Evolutionary conservation across 1,284 basidiomycete species (phyloP).

Genomic region (Fomitopsis betulina): DNA sequence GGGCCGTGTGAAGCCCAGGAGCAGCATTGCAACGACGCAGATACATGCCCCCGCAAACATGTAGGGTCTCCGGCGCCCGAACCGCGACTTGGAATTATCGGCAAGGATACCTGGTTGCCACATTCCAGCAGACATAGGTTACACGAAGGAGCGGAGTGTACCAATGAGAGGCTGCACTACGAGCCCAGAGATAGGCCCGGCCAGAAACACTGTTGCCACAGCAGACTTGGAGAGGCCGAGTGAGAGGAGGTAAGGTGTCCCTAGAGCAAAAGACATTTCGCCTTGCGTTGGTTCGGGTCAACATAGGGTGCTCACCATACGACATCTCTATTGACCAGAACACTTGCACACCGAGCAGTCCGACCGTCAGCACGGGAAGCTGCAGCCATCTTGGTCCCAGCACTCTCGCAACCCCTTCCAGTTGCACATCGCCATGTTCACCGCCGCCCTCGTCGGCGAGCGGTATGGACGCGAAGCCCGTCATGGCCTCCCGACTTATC

Average conservation of each 20-base stretch:
- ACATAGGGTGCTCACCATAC: constrained; percentile 53
- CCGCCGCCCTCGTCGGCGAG: constrained; percentile 32
- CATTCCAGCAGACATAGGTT: background rate
- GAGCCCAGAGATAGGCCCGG: constrained; percentile 89
- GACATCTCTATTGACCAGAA: constrained; percentile 93
- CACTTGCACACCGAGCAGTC: constrained; percentile 78
- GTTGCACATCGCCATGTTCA: constrained; percentile 33
- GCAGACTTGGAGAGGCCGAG: constrained; percentile 85
- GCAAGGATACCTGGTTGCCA: constrained; percentile 62
- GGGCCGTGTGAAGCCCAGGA: constrained; percentile 81
- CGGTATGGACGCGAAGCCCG: constrained; percentile 41
- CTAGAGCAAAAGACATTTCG: constrained; percentile 23
- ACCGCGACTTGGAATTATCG: constrained; percentile 83
- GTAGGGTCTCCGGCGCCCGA: constrained; percentile 82
- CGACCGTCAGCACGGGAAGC: constrained; percentile 71
- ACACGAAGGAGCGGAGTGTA: constrained; percentile 11
- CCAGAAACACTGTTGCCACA: constrained; percentile 91
- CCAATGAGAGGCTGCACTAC: constrained; percentile 91
- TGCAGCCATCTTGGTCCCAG: constrained; percentile 58
- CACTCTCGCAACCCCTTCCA: constrained; percentile 51
- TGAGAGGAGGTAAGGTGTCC: constrained; percentile 90
- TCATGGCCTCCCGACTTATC: constrained; percentile 29
- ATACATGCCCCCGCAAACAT: constrained; percentile 74
- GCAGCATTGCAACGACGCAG: constrained; percentile 70
- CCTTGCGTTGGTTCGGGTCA: background rate